Conservation (phyloP, 768 basidiomycete genomes). For the Boletus rex-veris region DNA sequence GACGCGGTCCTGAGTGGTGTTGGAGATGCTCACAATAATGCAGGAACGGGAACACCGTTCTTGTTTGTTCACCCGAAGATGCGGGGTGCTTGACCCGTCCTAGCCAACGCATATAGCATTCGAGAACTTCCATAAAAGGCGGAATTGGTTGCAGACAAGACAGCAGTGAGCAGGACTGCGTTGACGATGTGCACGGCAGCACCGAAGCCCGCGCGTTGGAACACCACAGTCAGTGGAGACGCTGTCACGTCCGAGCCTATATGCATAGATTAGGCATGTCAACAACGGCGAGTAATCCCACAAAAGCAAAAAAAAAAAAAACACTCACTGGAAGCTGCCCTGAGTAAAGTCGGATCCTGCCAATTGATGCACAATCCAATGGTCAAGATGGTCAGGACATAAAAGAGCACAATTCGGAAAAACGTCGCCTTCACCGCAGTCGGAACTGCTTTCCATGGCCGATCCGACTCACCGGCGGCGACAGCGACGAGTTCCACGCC, state of each 20-base stretch:
- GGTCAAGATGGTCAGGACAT: slow-evolving; percentile 58
- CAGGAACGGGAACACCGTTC: slow-evolving; percentile 59
- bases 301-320: background rate
- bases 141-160: slow-evolving; percentile 60
- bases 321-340: slow-evolving; percentile 40
- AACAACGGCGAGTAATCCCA: background rate
- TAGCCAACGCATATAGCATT: slow-evolving; percentile 59
- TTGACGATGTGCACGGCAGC: slow-evolving; percentile 62
- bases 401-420: slow-evolving; percentile 63
- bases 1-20: background rate
- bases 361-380: slow-evolving; percentile 67
- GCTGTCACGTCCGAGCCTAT: slow-evolving; percentile 49
- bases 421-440: slow-evolving; percentile 66
- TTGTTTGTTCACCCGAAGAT: slow-evolving; percentile 63
- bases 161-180: slow-evolving; percentile 62
- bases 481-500: slow-evolving; percentile 69
- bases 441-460: slow-evolving; percentile 61
- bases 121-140: slow-evolving; percentile 66
- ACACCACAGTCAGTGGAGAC: slow-evolving; percentile 62
- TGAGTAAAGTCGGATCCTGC: slow-evolving; percentile 50
- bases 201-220: slow-evolving; percentile 60
- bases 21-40: slow-evolving; percentile 42
- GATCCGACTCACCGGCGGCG: slow-evolving; percentile 67
- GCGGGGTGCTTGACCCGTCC: slow-evolving; percentile 59
- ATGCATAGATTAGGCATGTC: background rate